A percentile compares a stretch with the other conserved stretches of the same genome.
Evolutionary conservation across 345 rosid genomes (phyloP).

Genomic region (Camelina neglecta): DNA sequence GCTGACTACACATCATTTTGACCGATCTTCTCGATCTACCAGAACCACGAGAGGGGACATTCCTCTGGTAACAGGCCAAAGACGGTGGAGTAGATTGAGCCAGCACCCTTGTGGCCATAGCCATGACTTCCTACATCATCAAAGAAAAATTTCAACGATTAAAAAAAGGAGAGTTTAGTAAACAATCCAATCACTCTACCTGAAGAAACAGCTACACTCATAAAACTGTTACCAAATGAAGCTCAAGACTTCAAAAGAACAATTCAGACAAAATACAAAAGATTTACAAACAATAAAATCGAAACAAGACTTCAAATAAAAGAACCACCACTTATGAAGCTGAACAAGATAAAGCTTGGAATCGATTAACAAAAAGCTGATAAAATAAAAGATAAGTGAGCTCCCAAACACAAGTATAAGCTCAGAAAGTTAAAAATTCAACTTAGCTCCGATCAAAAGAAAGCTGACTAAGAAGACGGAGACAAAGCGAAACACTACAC

Average conservation of each 20-base stretch:
- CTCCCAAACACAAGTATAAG: conserved; percentile 9
- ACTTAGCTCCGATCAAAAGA: conserved; percentile 2
- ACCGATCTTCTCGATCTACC: conserved; percentile 51
- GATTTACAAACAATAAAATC: background rate
- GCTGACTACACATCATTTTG: conserved; percentile 54
- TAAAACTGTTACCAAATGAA: conserved; percentile 9
- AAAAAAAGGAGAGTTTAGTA: background rate
- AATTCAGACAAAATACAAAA: background rate
- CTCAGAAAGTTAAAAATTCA: conserved; percentile 15
- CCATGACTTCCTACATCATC: conserved; percentile 35
- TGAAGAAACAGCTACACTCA: conserved; percentile 16
- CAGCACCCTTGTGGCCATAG: conserved; percentile 78
- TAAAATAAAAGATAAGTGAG: background rate
- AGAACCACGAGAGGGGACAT: conserved; percentile 55
- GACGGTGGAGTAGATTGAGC: conserved; percentile 73
- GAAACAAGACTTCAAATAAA: background rate
- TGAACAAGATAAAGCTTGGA: background rate
- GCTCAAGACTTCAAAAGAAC: background rate
- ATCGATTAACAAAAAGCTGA: background rate
- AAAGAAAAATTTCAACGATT: background rate
- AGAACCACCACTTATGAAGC: background rate
- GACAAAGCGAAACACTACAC: conserved; percentile 13
- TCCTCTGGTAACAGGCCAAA: conserved; percentile 53
- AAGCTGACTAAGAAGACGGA: background rate
- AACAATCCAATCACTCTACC: conserved; percentile 12